These are phyloP conservation scores for Mucor ambiguus DNA, from an alignment of 371 early-diverging fungal genomes.

Conservation along the genomic window DNA sequence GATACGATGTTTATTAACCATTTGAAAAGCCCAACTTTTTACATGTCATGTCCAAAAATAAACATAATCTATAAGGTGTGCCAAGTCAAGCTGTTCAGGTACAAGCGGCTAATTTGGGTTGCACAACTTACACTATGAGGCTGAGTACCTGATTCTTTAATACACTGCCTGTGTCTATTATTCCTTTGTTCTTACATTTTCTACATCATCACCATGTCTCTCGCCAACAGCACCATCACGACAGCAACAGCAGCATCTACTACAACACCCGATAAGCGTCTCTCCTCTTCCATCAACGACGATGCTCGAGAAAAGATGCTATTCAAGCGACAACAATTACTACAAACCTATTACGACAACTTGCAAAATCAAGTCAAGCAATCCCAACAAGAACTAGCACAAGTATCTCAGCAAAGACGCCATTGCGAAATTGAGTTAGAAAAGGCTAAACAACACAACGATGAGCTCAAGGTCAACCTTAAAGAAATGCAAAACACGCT, in stretches of 20 bases:
- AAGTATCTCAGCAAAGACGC: neutral
- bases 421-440: neutral
- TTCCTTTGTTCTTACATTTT: neutral
- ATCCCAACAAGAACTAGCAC: neutral
- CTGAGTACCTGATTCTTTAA: neutral
- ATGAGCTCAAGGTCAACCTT: neutral
- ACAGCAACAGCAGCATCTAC: neutral
- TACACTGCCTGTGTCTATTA: neutral
- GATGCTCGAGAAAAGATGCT: conserved; percentile 10
- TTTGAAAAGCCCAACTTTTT: too few species aligned
- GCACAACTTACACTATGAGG: neutral
- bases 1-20: too few species aligned
- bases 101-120: neutral
- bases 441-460: neutral
- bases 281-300: neutral
- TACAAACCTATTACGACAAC: neutral
- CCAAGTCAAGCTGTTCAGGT: neutral
- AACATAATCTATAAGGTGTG: too few species aligned
- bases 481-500: conserved; percentile 15
- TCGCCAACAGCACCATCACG: neutral
- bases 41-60: too few species aligned
- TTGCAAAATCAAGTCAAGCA: conserved; percentile 1
- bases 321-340: neutral
- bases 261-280: neutral
- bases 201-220: neutral